Percentiles rank a stretch among this genome's conserved stretches.
phyloP scores from a whole-genome alignment of 2,329 filamentous ascomycete species.

The Nemania abortiva region DNA sequence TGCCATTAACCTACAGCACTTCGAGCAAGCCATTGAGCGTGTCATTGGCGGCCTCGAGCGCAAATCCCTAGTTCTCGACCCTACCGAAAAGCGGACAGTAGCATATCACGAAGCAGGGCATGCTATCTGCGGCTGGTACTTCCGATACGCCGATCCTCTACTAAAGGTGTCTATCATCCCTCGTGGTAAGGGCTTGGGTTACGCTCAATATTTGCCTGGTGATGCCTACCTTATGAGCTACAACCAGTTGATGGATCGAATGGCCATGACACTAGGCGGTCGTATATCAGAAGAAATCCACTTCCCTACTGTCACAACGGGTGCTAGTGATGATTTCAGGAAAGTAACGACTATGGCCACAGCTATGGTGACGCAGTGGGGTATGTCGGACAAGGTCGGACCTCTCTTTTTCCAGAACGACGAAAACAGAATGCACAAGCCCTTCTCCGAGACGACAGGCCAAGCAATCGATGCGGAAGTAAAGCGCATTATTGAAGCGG shows the following conservation, averaged over 20 bases:
- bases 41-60: constrained; percentile 97
- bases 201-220: constrained; percentile 95
- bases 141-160: constrained; percentile 94
- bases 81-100: constrained; percentile 93
- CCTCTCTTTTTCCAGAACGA: constrained; percentile 91
- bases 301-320: constrained; percentile 95
- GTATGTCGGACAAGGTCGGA: constrained; percentile 95
- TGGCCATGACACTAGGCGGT: constrained; percentile 98
- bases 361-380: constrained; percentile 99
- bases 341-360: constrained; percentile 97
- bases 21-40: constrained; percentile 97
- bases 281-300: constrained; percentile 96
- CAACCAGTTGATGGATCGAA: constrained; percentile 97
- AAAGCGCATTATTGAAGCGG: constrained; percentile 88
- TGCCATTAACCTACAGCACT: constrained; percentile 87
- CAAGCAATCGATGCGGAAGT: constrained; percentile 94
- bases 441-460: constrained; percentile 94
- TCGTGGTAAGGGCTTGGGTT: constrained; percentile 91
- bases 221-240: constrained; percentile 97
- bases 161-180: constrained; percentile 99
- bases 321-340: constrained; percentile 96
- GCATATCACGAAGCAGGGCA: constrained; percentile 99
- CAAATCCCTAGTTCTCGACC: constrained; percentile 93
- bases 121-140: constrained; percentile 98
- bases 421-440: constrained; percentile 87